phyloP scores from a whole-genome alignment of 768 basidiomycete genomes.

The Phlebiopsis gigantea region DNA sequence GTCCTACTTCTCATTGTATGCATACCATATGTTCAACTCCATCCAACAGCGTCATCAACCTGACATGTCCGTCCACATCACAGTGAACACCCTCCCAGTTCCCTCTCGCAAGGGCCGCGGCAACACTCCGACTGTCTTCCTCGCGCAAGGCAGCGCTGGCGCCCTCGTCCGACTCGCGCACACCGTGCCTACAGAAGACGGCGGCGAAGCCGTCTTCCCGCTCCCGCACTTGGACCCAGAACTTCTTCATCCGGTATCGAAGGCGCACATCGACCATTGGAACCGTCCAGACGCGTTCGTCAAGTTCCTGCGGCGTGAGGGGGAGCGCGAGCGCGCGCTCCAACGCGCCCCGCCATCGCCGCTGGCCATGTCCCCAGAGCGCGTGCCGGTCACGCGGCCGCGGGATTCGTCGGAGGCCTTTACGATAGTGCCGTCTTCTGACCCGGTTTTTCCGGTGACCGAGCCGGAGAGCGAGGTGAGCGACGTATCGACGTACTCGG shows the following conservation, averaged over 20 bases:
- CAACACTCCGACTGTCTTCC: conserved; percentile 59
- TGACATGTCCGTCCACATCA: conserved; percentile 54
- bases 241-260: not conserved
- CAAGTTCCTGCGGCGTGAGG: conserved; percentile 23
- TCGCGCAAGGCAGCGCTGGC: conserved; percentile 29
- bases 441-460: not conserved
- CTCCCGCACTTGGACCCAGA: not conserved
- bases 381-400: conserved; percentile 11
- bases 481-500: not conserved
- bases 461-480: conserved; percentile 2
- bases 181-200: conserved; percentile 9
- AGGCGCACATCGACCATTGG: conserved; percentile 21
- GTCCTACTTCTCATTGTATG: no score
- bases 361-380: conserved; percentile 6
- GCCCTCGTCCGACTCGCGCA: conserved; percentile 20
- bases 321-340: conserved; percentile 15
- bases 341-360: conserved; percentile 3
- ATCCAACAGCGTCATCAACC: conserved; percentile 50
- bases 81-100: conserved; percentile 48
- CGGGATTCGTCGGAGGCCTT: conserved; percentile 7
- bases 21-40: no score
- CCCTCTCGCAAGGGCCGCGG: conserved; percentile 51
- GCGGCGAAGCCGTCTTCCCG: conserved; percentile 4
- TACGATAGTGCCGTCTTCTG: conserved; percentile 6
- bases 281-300: conserved; percentile 23